Conservation (phyloP, 2,329 filamentous ascomycete species). For the Talaromyces marneffei region DNA sequence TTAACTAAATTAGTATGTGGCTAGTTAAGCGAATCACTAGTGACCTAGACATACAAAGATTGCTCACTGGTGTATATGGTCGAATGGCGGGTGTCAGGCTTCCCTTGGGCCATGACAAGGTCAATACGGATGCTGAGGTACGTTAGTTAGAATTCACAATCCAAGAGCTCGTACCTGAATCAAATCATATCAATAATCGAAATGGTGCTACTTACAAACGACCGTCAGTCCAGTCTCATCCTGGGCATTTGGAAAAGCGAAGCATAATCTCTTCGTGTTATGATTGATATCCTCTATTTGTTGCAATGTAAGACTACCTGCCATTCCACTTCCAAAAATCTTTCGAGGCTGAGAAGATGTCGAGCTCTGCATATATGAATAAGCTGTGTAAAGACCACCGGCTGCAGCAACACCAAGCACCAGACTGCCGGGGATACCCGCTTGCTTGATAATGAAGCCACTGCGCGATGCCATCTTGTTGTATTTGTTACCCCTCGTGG, state of each 20-base stretch:
- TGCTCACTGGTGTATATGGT: constrained; percentile 61
- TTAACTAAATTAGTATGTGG: too few species aligned
- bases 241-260: constrained; percentile 7
- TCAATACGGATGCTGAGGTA: constrained; percentile 51
- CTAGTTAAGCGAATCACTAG: too few species aligned
- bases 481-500: too few species aligned
- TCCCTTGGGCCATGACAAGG: constrained; percentile 54
- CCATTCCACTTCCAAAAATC: not conserved
- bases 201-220: constrained; percentile 5
- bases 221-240: constrained; percentile 11
- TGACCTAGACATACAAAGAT: constrained; percentile 42
- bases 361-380: constrained; percentile 6
- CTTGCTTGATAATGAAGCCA: constrained; percentile 4
- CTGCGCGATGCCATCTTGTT: not conserved
- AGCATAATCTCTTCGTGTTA: constrained; percentile 13
- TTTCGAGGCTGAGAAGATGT: not conserved
- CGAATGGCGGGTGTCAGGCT: constrained; percentile 55
- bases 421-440: not conserved
- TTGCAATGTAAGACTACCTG: constrained; percentile 5
- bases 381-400: constrained; percentile 7
- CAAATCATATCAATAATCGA: not conserved
- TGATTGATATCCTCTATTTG: constrained; percentile 11
- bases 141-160: not conserved
- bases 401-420: constrained; percentile 5
- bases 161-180: too few species aligned